Conservation (phyloP, 2,329 filamentous ascomycete genomes). For the Thelonectria blattea region DNA sequence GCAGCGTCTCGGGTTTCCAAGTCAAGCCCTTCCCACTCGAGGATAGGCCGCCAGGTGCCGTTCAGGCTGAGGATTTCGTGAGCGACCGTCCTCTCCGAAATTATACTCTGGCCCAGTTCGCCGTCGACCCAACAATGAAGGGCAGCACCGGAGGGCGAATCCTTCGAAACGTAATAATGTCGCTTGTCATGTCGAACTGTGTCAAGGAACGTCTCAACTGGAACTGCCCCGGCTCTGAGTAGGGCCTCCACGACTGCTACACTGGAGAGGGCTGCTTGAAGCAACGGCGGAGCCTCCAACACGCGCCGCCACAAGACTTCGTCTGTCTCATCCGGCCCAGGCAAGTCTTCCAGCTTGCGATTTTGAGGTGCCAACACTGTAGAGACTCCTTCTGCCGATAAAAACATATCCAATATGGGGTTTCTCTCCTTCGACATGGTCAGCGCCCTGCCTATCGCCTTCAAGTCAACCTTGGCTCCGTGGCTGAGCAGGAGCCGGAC, state of each 20-base stretch:
- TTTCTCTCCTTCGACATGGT: not conserved
- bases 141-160: not conserved
- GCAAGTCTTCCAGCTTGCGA: not conserved
- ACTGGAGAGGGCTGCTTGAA: not conserved
- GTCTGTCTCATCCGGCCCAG: not conserved
- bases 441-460: conserved; percentile 5
- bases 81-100: conserved; percentile 8
- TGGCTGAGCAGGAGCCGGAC: conserved; percentile 19
- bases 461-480: conserved; percentile 19
- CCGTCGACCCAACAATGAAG: not conserved
- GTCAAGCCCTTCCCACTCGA: conserved; percentile 21
- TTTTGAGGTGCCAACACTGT: conserved; percentile 3
- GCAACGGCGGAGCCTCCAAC: not conserved
- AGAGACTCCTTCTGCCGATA: conserved; percentile 10
- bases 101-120: too few species aligned
- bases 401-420: conserved; percentile 9
- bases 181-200: too few species aligned
- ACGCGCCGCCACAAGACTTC: too few species aligned
- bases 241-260: not conserved
- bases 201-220: not conserved
- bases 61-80: conserved; percentile 19
- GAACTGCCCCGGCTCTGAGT: not conserved
- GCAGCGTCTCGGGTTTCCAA: conserved; percentile 17
- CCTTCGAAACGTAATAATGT: not conserved
- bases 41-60: conserved; percentile 13